Percentiles rank a stretch among this genome's conserved stretches.
phyloP scores from a whole-genome alignment of 75 land plant genomes.

The Sequoiadendron giganteum region DNA sequence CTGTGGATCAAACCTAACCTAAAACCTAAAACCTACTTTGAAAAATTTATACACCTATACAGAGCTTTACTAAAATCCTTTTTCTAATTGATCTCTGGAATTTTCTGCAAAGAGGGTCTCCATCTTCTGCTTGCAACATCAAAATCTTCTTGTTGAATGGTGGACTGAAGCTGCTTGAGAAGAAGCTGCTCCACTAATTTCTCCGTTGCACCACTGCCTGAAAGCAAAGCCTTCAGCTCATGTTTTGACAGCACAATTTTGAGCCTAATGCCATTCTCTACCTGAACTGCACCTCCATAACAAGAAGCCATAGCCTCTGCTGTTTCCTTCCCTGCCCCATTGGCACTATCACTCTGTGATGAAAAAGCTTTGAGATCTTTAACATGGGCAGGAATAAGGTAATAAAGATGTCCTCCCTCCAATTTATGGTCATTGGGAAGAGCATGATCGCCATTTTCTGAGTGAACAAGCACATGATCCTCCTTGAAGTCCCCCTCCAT shows the following conservation, averaged over 20 bases:
- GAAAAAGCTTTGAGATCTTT: too few relatives aligned
- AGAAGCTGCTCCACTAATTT: neutral
- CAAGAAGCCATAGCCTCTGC: too few relatives aligned
- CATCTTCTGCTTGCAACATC: neutral
- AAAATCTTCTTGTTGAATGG: neutral
- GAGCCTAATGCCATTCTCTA: neutral
- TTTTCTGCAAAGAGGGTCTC: neutral
- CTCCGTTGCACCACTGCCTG: neutral
- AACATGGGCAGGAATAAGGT: neutral
- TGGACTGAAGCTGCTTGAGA: neutral
- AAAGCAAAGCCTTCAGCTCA: neutral
- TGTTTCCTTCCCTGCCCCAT: too few relatives aligned
- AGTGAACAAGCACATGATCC: neutral
- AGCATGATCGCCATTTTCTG: neutral
- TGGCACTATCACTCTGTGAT: too few relatives aligned
- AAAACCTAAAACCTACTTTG: too few relatives aligned
- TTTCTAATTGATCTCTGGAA: too few relatives aligned
- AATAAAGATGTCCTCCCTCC: neutral
- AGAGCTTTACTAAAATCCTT: too few relatives aligned
- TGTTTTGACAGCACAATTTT: neutral
- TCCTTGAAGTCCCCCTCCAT: neutral
- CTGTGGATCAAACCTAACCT: too few relatives aligned
- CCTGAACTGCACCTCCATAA: neutral
- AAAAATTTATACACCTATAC: too few relatives aligned
- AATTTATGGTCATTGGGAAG: neutral